Base-by-base conservation (phyloP, 345 rosid genomes). In the Euclidium syriacum region DNA sequence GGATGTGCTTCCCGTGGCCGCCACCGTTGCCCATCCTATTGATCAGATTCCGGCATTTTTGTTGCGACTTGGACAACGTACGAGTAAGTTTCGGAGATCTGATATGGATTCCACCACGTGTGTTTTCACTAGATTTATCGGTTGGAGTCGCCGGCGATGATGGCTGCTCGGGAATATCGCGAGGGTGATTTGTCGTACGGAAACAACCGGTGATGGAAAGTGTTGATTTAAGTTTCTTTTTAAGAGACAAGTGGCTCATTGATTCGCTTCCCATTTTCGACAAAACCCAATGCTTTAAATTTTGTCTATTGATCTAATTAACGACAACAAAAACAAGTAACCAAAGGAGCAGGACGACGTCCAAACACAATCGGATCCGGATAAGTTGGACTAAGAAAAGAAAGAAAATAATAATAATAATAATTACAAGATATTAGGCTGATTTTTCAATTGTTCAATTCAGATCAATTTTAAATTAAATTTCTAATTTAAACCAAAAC, bases 51-150 rank as follows among this genome's bases (percentile, higher is more conserved):
- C 35, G 34, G 10, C 70, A 71, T 2, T 63, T 71, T 23, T 63
- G 70, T 0, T 72, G 76, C 5, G 76, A 72, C 41, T 72, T 72
- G 7, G 76, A 72, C 57, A 64, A 51, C 6, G 76, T 62, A 2
- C 75, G 56, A 32, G 41, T 32, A 8, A 71, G 64, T 42, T 42
- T 42, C 1, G 76, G 76, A 32, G 76, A 72, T 58, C 58, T 72
- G 6, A 19, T 63, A 14, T 36, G 62, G 18, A 15, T 43, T 29
- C 19, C 52, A 0, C 18, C 51, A 16, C 3, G 43, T 14, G 67
- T 55, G 26, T 57, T 68, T 9, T 67, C 58, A 4, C 30, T 36
- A 18, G 56, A 26, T 35, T 27, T 24, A 2, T 22, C 43, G 3
- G 42, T 47, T 2, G 56, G 64, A 36, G 29, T 27, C 12, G 9